Percentiles rank a stretch among this genome's conserved stretches.
phyloP scores from a whole-genome alignment of 2,329 filamentous ascomycete genomes.

The Alternaria sp. region DNA sequence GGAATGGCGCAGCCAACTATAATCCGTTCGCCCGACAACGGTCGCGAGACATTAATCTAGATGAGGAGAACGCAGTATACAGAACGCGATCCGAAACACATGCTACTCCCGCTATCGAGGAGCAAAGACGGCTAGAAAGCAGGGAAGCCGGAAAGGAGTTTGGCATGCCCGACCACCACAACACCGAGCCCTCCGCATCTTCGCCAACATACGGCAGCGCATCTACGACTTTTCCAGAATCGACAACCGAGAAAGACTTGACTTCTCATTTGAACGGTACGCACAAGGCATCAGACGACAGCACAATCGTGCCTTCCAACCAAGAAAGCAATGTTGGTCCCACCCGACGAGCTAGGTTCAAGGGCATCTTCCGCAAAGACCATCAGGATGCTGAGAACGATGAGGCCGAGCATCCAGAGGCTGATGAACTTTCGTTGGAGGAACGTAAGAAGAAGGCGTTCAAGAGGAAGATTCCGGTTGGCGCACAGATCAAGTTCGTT shows the following conservation, averaged over 20 bases:
- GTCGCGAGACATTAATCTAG: conserved; percentile 35
- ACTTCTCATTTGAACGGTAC: conserved; percentile 19
- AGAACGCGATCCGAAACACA: conserved; percentile 38
- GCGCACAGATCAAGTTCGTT: conserved; percentile 72
- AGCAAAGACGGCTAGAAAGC: conserved; percentile 36
- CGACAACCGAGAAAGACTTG: conserved; percentile 19
- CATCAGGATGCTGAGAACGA: conserved; percentile 27
- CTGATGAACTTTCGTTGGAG: conserved; percentile 39
- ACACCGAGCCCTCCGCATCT: conserved; percentile 36
- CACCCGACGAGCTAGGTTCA: conserved; percentile 42
- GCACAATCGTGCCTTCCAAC: conserved; percentile 29
- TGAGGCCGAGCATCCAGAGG: conserved; percentile 28
- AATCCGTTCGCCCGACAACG: conserved; percentile 47
- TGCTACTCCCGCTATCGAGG: conserved; percentile 33
- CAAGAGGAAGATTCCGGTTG: conserved; percentile 48
- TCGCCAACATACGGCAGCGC: conserved; percentile 31
- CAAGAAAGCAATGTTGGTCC: conserved; percentile 22
- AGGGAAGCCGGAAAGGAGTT: conserved; percentile 42
- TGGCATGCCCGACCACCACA: conserved; percentile 37
- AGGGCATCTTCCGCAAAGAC: conserved; percentile 42
- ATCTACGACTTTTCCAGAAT: conserved; percentile 16
- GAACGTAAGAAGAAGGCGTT: conserved; percentile 43
- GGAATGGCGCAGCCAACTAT: conserved; percentile 39
- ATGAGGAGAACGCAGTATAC: conserved; percentile 40
- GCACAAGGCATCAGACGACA: conserved; percentile 34